These are phyloP conservation scores for Ogataea angusta DNA, from an alignment of 805 yeast species.

Conservation along the genomic window DNA sequence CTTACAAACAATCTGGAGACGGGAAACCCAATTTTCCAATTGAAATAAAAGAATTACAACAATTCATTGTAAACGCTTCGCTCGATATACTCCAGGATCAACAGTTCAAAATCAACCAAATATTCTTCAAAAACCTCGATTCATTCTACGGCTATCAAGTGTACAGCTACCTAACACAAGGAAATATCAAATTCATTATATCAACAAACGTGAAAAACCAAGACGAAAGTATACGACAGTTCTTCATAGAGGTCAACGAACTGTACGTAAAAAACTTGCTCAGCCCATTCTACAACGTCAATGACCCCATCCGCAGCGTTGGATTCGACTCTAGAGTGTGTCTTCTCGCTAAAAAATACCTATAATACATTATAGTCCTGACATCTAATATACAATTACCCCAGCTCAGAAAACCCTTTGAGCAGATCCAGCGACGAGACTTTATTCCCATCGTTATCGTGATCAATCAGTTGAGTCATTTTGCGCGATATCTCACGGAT, in stretches of 20 bases:
- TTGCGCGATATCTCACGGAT: constrained; percentile 21
- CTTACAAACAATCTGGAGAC: constrained; percentile 62
- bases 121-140: constrained; percentile 77
- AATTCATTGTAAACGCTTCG: constrained; percentile 85
- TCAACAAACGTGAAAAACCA: constrained; percentile 54
- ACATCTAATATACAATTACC: constrained; percentile 18
- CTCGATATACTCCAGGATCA: constrained; percentile 87
- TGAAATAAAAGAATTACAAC: constrained; percentile 74
- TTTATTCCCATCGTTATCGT: constrained; percentile 23
- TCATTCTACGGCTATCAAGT: constrained; percentile 77
- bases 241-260: constrained; percentile 82
- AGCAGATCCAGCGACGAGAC: constrained; percentile 34
- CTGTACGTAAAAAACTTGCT: constrained; percentile 79
- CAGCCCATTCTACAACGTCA: constrained; percentile 81
- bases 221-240: constrained; percentile 77
- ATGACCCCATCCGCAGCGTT: constrained; percentile 69
- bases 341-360: constrained; percentile 68
- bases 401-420: constrained; percentile 30
- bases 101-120: constrained; percentile 69
- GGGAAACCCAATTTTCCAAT: constrained; percentile 64
- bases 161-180: constrained; percentile 85
- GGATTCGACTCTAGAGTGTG: constrained; percentile 75
- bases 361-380: constrained; percentile 35
- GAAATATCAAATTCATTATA: constrained; percentile 78
- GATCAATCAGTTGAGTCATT: constrained; percentile 20